Evolutionary conservation across 2,329 filamentous ascomycete species (phyloP), one percentile per base, ranked within the genome.

Genomic region (Trichophyton mentagrophytes): DNA sequence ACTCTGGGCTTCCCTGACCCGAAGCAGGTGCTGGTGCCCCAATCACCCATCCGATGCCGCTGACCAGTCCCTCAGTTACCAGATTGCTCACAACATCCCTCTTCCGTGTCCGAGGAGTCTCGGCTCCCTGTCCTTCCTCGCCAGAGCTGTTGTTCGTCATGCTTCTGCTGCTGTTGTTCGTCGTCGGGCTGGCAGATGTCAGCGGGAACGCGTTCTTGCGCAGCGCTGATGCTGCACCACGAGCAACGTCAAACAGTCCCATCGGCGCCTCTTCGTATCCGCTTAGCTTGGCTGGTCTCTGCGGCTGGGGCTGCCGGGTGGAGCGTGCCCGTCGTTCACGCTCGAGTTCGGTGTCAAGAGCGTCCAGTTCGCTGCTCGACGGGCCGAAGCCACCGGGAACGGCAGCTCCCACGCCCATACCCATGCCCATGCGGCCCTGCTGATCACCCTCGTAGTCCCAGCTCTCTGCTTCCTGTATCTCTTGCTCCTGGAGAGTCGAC

Each of bases 1-100:
- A 57, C 33, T 57, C 55, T 27, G 55, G 33, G 9, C 22, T 57
- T 25, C 36, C 13, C 2, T 30, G 25, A 25, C 58, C 58, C 22
- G 57, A 58, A 27, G 60, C 58, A 55, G 68, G 72, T 13, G 76
- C 75, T 62, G 77, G 75, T 60, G 76, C 77, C 69, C 84, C 84
- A 60, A 86, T 69, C 61, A 86, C 80, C 84, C 84, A 86, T 7
- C 84, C 84, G 67, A 86, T 74, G 8, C 84, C 84, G 68, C 78
- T 83, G 6, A 81, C 82, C 67, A 86, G 69, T 5, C 82, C 82
- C 1, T 82, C 82, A 11, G 81, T 84, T 4, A 85, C 83, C 70
- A 83, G 83, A 72, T 79, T 85, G 62, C 82, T 82, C 56, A 86
- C 82, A 73, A 85, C 71, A 69, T 80, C 78, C 62, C 78, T 69